These are phyloP conservation scores for Physcomitrellopsis africana DNA, from an alignment of 225 moss, liverwort and hornwort species.

Conservation along the genomic window DNA sequence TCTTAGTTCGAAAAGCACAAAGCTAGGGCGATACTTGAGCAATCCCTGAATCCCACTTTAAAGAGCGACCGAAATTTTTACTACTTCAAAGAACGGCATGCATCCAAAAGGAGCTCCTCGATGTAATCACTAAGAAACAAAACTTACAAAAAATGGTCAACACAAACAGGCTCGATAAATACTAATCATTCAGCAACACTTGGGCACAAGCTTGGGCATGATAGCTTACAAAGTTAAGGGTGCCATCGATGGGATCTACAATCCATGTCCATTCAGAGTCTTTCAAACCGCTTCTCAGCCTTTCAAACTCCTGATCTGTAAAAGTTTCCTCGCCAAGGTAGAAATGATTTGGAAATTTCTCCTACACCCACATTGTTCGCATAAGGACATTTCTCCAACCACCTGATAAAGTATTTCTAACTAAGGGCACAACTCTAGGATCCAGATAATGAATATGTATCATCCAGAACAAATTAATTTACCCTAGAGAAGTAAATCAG, in stretches of 20 bases:
- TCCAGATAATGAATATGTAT: slow-evolving; percentile 14
- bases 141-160: slow-evolving; percentile 5
- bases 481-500: not conserved
- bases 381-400: slow-evolving; percentile 23
- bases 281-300: slow-evolving; percentile 53
- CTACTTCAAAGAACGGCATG: not conserved
- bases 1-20: not conserved
- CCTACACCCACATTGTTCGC: slow-evolving; percentile 48
- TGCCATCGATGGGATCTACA: slow-evolving; percentile 97
- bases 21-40: not conserved
- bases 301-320: slow-evolving; percentile 64
- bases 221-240: slow-evolving; percentile 84
- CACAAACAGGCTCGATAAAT: slow-evolving; percentile 2
- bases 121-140: not conserved
- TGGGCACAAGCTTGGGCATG: not conserved
- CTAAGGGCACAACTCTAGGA: slow-evolving; percentile 10
- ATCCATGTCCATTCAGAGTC: slow-evolving; percentile 89
- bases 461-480: not conserved
- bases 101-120: too few species aligned
- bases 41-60: not conserved
- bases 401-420: not conserved
- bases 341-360: slow-evolving; percentile 73
- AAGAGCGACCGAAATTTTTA: too few species aligned
- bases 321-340: slow-evolving; percentile 89
- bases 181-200: not conserved